Conservation (phyloP, 169 alveolate genomes). For the Perkinsus marinus region DNA sequence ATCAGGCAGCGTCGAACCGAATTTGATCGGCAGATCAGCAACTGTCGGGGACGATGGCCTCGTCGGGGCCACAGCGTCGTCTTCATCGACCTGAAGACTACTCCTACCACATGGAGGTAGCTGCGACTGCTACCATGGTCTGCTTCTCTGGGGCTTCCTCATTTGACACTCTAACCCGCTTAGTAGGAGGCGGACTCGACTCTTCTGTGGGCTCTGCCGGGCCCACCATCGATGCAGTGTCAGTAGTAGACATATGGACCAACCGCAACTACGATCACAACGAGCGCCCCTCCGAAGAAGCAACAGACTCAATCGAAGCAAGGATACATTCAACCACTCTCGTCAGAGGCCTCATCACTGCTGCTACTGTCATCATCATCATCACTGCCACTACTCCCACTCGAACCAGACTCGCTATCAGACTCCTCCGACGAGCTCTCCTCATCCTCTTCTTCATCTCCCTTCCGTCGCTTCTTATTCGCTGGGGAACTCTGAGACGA, state of each 20-base stretch:
- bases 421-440: not conserved
- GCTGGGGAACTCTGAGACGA: not conserved
- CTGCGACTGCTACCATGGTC: not conserved
- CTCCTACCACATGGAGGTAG: too few relatives aligned
- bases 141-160: not conserved
- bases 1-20: not conserved
- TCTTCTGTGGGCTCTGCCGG: not conserved
- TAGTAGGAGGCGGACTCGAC: not conserved
- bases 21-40: not conserved
- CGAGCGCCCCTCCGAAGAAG: not conserved
- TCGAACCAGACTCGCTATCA: not conserved
- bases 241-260: not conserved
- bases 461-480: not conserved
- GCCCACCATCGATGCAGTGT: not conserved
- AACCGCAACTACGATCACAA: not conserved
- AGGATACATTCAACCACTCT: not conserved
- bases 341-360: not conserved
- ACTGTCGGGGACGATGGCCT: not conserved
- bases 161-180: not conserved
- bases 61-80: not conserved
- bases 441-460: not conserved
- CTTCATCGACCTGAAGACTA: not conserved
- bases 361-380: not conserved
- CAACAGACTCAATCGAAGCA: not conserved
- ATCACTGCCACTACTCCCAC: not conserved